These are phyloP conservation scores for Tulasnella sp. DNA, from an alignment of 768 basidiomycete genomes.

Conservation along the genomic window DNA sequence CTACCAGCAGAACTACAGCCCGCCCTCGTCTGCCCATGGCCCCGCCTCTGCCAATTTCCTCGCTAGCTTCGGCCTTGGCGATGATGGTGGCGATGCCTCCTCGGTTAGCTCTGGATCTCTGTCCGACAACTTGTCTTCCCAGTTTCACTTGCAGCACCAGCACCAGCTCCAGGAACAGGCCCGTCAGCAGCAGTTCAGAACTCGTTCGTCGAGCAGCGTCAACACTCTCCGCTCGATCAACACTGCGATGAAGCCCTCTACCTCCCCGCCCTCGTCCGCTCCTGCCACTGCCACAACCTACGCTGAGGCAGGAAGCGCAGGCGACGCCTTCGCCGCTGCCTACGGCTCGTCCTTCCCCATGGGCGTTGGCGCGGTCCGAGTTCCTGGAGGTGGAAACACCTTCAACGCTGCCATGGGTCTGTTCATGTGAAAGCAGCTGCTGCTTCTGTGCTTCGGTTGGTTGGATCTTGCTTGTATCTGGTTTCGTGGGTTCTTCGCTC, in stretches of 20 bases:
- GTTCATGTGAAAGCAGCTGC: conserved; percentile 9
- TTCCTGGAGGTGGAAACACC: conserved; percentile 13
- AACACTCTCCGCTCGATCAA: conserved; percentile 2
- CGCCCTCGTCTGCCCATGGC: neutral
- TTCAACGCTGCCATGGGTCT: conserved; percentile 12
- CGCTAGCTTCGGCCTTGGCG: neutral
- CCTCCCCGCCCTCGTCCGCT: conserved; percentile 9
- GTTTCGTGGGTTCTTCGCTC: neutral
- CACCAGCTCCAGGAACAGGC: too few species aligned
- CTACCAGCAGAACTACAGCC: neutral
- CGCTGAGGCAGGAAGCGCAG: conserved; percentile 4
- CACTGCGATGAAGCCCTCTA: neutral
- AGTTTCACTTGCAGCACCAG: conserved; percentile 1
- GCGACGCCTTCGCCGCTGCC: conserved; percentile 10
- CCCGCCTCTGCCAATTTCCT: neutral
- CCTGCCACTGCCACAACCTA: conserved; percentile 10
- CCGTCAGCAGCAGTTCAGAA: neutral
- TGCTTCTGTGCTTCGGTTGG: neutral
- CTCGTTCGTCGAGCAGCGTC: neutral
- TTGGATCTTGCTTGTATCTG: too few species aligned
- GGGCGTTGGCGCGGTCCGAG: neutral
- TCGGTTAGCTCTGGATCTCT: conserved; percentile 2
- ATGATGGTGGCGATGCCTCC: neutral
- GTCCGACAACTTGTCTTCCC: neutral
- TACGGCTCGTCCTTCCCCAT: conserved; percentile 3